A percentile compares a stretch with the other conserved stretches of the same genome.
phyloP scores from a whole-genome alignment of 805 yeast genomes.

The Metschnikowia orientalis region DNA sequence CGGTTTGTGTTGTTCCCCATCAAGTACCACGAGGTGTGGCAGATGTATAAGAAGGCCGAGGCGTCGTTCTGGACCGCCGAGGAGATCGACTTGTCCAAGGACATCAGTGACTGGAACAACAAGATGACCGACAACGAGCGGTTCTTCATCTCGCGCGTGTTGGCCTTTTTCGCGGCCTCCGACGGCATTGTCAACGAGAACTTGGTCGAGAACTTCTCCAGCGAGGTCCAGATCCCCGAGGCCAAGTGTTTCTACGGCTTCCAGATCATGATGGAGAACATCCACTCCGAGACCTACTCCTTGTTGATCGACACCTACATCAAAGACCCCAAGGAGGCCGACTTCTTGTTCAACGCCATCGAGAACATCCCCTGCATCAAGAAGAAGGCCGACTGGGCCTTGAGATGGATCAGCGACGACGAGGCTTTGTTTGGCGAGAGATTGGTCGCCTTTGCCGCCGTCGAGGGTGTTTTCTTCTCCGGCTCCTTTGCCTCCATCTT shows the following conservation, averaged over 20 bases:
- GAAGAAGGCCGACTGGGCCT: conserved; percentile 98
- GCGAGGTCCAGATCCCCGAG: conserved; percentile 95
- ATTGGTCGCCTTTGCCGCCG: conserved; percentile 96
- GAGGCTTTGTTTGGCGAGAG: conserved; percentile 92
- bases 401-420: conserved; percentile 90
- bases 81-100: conserved; percentile 94
- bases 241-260: conserved; percentile 98
- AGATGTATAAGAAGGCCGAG: conserved; percentile 97
- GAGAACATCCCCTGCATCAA: conserved; percentile 94
- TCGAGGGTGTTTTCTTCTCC: conserved; percentile 97
- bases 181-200: conserved; percentile 98
- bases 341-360: conserved; percentile 88
- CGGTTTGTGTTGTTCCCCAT: conserved; percentile 95
- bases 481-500: conserved; percentile 98
- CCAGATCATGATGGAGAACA: conserved; percentile 99
- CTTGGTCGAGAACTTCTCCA: conserved; percentile 93
- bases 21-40: conserved; percentile 97
- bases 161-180: conserved; percentile 97
- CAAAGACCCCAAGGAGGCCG: conserved; percentile 92
- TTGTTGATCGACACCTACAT: conserved; percentile 90
- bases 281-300: conserved; percentile 96
- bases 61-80: conserved; percentile 99
- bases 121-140: conserved; percentile 86
- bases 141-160: conserved; percentile 83
- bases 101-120: conserved; percentile 88